A percentile compares a stretch with the other conserved stretches of the same genome.
These are phyloP conservation scores for Malus domestica DNA, from an alignment of 306 rosid genomes.

Conservation along the genomic window ASM211411v1 NC_041792.1:27115907-27116406, in stretches of 20 bases:
- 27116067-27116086: not conserved
- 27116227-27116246: conserved; percentile 60
- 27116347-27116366: conserved; percentile 36
- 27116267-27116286: conserved; percentile 41
- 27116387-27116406: conserved; percentile 38
- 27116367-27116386: conserved; percentile 39
- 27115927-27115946: conserved; percentile 54
- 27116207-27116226: conserved; percentile 53
- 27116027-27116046: conserved; percentile 4
- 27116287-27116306: conserved; percentile 32
- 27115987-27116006: conserved; percentile 61
- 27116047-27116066: not conserved
- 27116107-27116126: not conserved
- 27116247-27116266: conserved; percentile 52
- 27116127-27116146: not conserved
- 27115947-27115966: conserved; percentile 56
- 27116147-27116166: not conserved
- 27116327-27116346: conserved; percentile 42
- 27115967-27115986: conserved; percentile 52
- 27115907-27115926: conserved; percentile 37
- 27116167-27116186: conserved; percentile 20
- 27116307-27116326: conserved; percentile 40
- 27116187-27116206: conserved; percentile 9
- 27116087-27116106: not conserved
- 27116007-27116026: conserved; percentile 46